Evolutionary conservation across 306 rosid species (phyloP).

Genomic region (Clitoria ternatea): DNA sequence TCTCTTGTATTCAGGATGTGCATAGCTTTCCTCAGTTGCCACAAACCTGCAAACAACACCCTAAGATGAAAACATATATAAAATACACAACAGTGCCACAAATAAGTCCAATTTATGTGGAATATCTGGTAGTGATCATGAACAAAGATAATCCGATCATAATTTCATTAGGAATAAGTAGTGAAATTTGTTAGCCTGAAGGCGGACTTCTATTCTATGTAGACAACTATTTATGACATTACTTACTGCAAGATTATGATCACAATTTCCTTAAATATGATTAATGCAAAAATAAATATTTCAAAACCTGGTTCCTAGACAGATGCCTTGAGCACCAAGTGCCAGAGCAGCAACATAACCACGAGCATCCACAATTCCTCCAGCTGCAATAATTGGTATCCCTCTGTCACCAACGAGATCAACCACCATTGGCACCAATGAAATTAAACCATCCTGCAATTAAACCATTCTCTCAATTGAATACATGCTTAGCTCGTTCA

Average conservation of each 20-base stretch:
- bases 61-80: background rate
- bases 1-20: conserved; percentile 76
- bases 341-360: conserved; percentile 93
- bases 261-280: background rate
- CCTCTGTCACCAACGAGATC: conserved; percentile 63
- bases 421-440: conserved; percentile 72
- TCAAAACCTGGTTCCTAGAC: conserved; percentile 74
- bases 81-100: background rate
- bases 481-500: background rate
- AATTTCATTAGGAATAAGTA: background rate
- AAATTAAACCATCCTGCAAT: conserved; percentile 62
- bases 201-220: background rate
- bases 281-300: background rate
- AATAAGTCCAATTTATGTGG: background rate
- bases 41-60: conserved; percentile 51
- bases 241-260: background rate
- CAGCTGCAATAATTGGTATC: conserved; percentile 81
- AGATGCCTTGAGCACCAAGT: conserved; percentile 77
- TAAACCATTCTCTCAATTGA: no score
- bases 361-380: conserved; percentile 70
- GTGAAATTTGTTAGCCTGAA: background rate
- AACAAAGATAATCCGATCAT: background rate
- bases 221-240: background rate
- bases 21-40: conserved; percentile 84
- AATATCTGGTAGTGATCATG: background rate